Conservation (phyloP, 2,329 filamentous ascomycete genomes). For the Hansfordia pulvinata region DNA sequence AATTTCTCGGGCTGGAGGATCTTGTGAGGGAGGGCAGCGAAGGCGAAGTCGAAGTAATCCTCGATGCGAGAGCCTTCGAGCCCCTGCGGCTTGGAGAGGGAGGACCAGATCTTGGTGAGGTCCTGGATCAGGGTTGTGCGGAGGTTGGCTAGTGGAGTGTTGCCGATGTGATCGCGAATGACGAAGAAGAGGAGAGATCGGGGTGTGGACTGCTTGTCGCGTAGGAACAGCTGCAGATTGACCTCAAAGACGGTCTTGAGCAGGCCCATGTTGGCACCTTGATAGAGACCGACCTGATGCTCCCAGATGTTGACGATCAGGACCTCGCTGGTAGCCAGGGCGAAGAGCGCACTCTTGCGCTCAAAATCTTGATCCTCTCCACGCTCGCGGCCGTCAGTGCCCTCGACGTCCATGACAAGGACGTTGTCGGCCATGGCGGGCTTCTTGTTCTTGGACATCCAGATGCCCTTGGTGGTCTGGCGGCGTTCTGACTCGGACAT, state of each 20-base stretch:
- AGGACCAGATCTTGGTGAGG: conserved; percentile 80
- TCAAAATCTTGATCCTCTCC: conserved; percentile 99
- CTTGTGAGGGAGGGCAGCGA: conserved; percentile 91
- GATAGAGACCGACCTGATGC: conserved; percentile 94
- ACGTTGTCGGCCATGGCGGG: conserved; percentile 87
- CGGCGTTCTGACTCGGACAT: conserved; percentile 92
- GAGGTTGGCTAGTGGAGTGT: conserved; percentile 79
- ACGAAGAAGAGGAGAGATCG: conserved; percentile 95
- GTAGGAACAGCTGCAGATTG: conserved; percentile 91
- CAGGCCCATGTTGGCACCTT: conserved; percentile 97
- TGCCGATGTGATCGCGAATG: conserved; percentile 91
- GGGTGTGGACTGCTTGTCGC: conserved; percentile 84
- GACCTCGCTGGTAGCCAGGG: conserved; percentile 92
- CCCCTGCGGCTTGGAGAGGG: conserved; percentile 80
- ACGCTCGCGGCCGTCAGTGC: conserved; percentile 88
- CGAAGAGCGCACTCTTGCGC: conserved; percentile 93
- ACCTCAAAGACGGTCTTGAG: conserved; percentile 99
- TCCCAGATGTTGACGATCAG: conserved; percentile 99
- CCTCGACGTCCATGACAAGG: conserved; percentile 97
- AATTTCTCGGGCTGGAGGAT: conserved; percentile 92
- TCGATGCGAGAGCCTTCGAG: conserved; percentile 82
- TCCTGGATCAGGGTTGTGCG: conserved; percentile 85
- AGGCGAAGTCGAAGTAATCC: conserved; percentile 98
- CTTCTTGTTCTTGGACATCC: conserved; percentile 95
- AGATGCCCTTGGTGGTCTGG: conserved; percentile 98